Evolutionary conservation across 306 rosid genomes (phyloP).

Genomic region (Trichosanthes cucumerina): DNA sequence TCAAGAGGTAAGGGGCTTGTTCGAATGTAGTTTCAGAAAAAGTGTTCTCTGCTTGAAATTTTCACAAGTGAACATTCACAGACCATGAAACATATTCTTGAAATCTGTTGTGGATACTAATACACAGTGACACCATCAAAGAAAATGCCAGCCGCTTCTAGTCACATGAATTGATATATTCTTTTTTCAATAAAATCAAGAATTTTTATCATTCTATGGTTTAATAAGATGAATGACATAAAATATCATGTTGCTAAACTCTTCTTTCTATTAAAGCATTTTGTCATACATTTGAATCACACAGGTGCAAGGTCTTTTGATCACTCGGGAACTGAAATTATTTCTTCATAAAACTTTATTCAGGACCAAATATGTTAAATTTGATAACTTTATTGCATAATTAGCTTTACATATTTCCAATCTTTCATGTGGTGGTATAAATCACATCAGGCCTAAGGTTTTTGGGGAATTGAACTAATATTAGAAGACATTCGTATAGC

Average conservation of each 20-base stretch:
- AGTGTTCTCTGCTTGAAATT: not conserved
- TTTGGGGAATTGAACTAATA: not conserved
- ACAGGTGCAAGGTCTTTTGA: not conserved
- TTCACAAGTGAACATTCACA: not conserved
- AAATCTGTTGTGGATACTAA: not conserved
- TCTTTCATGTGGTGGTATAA: constrained; percentile 10
- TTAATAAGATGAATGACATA: not conserved
- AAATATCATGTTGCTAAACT: not conserved
- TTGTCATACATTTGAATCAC: not conserved
- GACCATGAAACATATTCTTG: not conserved
- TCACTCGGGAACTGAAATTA: not conserved
- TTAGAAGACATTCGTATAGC: not conserved
- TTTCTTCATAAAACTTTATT: not conserved
- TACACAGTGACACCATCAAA: not conserved
- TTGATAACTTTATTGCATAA: not conserved
- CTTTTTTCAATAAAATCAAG: not conserved
- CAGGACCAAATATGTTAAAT: not conserved
- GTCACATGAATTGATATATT: not conserved
- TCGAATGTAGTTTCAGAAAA: not conserved
- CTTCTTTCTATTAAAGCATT: not conserved
- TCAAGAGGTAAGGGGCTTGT: constrained; percentile 60
- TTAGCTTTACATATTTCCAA: not conserved
- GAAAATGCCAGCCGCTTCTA: not conserved
- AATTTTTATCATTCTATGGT: not conserved
- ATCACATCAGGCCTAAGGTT: constrained; percentile 1